Evolutionary conservation across 371 early-diverging fungal genomes (phyloP).

Genomic region (Smittium mucronatum): DNA sequence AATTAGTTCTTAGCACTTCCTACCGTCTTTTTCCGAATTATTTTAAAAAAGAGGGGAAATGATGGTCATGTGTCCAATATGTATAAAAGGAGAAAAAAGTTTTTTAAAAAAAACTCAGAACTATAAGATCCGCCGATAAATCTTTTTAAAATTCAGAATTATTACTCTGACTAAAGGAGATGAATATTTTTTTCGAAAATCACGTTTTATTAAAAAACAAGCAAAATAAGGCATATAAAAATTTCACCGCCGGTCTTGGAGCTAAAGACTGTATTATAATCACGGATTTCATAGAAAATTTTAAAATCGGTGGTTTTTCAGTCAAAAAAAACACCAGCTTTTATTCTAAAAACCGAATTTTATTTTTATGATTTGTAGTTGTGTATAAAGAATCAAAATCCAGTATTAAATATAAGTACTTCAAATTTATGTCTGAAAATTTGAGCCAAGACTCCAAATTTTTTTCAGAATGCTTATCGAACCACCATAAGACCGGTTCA

Average conservation of each 20-base stretch:
- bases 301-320: neutral
- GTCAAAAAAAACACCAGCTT: neutral
- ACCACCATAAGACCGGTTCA: neutral
- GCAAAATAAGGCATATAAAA: neutral
- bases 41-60: neutral
- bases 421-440: neutral
- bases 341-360: neutral
- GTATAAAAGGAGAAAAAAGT: neutral
- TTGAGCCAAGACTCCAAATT: neutral
- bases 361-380: neutral
- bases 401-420: neutral
- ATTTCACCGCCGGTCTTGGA: neutral
- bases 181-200: too few relatives aligned
- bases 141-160: too few relatives aligned
- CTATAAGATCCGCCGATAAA: too few relatives aligned
- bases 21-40: neutral
- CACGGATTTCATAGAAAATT: neutral
- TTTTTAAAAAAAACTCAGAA: too few relatives aligned
- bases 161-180: too few relatives aligned
- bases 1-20: slow-evolving; percentile 1
- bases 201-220: neutral
- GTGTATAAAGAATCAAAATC: neutral
- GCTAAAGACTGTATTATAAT: neutral
- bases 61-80: neutral
- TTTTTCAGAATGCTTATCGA: neutral